Evolutionary conservation across 2,329 filamentous ascomycete species (phyloP).

Genomic region (Cladosporium sp.): DNA sequence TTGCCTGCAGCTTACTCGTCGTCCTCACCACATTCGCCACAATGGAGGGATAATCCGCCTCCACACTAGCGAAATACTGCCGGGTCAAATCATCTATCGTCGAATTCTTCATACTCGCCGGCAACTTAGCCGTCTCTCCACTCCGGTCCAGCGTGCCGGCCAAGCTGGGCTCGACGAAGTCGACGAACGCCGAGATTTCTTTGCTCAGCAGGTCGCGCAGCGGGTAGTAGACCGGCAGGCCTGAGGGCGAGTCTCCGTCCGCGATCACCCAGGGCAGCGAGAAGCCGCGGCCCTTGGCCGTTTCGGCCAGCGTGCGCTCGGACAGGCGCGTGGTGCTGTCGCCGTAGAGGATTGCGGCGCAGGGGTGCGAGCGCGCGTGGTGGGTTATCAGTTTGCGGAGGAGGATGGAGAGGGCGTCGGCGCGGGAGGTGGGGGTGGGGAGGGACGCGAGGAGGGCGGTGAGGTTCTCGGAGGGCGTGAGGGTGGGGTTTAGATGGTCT

Average conservation of each 20-base stretch:
- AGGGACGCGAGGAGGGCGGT: conserved; percentile 46
- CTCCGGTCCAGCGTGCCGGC: neutral
- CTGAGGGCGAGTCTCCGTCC: conserved; percentile 60
- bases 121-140: neutral
- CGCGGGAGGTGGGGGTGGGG: conserved; percentile 63
- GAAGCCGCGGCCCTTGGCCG: conserved; percentile 85
- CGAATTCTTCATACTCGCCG: conserved; percentile 53
- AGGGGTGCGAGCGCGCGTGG: conserved; percentile 56
- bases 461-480: neutral
- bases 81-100: conserved; percentile 90
- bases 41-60: conserved; percentile 81
- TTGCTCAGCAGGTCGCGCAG: conserved; percentile 79
- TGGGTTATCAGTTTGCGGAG: conserved; percentile 67
- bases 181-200: conserved; percentile 67
- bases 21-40: conserved; percentile 95
- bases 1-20: conserved; percentile 69
- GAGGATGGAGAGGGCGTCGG: conserved; percentile 54
- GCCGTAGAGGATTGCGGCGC: conserved; percentile 72
- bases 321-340: conserved; percentile 86
- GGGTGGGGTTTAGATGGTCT: neutral
- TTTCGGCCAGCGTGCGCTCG: conserved; percentile 78
- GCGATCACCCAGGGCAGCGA: conserved; percentile 76
- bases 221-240: conserved; percentile 67
- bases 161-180: conserved; percentile 26
- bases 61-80: conserved; percentile 83